Evolutionary conservation across 75 land plant species (phyloP), one percentile per base, ranked within the genome.

Genomic region (Larix kaempferi): DNA sequence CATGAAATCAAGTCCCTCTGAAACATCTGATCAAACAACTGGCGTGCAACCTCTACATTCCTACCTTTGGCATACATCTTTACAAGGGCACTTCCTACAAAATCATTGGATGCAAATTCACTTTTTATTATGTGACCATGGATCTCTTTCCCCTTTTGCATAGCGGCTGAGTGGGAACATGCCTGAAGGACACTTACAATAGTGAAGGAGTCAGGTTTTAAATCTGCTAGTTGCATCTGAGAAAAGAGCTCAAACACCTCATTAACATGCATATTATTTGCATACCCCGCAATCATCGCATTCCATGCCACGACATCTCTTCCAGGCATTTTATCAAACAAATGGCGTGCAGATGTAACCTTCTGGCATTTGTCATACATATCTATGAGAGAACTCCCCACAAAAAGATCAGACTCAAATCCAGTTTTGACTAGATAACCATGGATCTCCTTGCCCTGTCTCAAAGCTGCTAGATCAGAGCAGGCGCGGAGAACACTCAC

Each of bases 21-120:
- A n/a, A 2, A 59, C 67, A 76, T 63, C 44, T 54, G 39, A 19
- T 87, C 85, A 83, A 89, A 89, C 60, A 89, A 61, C 37, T 56
- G 67, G 33, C 63, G 74, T 23, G 91, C 91, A 79, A 59, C 72
- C 55, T 54, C 35, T 14, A 80, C 27, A n/a, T 57, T 79, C 23
- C 78, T 59, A 83, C 89, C 80, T 67, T 76, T 81, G 41, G 71
- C 77, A 64, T 87, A 90, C 78, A 87, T 76, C 35, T 85, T 80
- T 64, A 90, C 79, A 54, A 87, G 80, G 13, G 86, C 39, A 84
- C 83, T 87, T 3, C 44, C 78, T 29, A 90, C 57, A 67, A 77
- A 75, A 21, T 1, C 74, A 74, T 81, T 73, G 21, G 56, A 57
- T 25, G 58, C 83, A 25, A 82, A 44, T 25, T 77, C 76, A 71